Conservation (phyloP, 176 grass and related monocot species). For the Pontederia crassipes region DNA sequence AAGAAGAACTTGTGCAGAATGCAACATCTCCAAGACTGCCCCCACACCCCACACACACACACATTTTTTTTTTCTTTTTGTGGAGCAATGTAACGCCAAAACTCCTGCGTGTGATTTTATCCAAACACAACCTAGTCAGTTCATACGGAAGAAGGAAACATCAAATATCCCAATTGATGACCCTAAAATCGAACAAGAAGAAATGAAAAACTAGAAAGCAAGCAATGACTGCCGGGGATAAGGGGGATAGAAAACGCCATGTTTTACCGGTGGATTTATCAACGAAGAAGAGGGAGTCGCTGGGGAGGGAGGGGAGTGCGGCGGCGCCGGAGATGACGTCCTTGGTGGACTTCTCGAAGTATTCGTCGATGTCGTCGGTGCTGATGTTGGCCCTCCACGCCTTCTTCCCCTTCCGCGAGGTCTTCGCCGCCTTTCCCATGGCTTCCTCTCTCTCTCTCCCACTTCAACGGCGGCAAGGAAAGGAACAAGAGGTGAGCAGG, state of each 20-base stretch:
- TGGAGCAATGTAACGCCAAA: not conserved
- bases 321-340: constrained; percentile 43
- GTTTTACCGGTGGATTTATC: constrained; percentile 38
- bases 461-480: no score
- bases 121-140: no score
- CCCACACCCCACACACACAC: no score
- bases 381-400: constrained; percentile 89
- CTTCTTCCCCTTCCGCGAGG: constrained; percentile 92
- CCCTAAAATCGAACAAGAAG: no score
- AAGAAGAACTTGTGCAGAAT: no score
- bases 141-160: no score
- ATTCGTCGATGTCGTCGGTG: constrained; percentile 74
- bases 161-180: no score
- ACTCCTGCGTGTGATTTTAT: not conserved
- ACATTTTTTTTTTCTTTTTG: no score
- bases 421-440: constrained; percentile 74
- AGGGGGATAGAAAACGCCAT: not conserved
- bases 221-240: no score
- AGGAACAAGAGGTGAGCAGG: no score
- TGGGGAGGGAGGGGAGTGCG: constrained; percentile 37
- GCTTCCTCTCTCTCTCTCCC: not conserved
- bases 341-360: constrained; percentile 67
- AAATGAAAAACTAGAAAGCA: no score
- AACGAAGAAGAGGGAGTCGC: constrained; percentile 61
- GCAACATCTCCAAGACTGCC: no score